Evolutionary conservation across 2,329 filamentous ascomycete species (phyloP).

Genomic region (Periconia macrospinosa): DNA sequence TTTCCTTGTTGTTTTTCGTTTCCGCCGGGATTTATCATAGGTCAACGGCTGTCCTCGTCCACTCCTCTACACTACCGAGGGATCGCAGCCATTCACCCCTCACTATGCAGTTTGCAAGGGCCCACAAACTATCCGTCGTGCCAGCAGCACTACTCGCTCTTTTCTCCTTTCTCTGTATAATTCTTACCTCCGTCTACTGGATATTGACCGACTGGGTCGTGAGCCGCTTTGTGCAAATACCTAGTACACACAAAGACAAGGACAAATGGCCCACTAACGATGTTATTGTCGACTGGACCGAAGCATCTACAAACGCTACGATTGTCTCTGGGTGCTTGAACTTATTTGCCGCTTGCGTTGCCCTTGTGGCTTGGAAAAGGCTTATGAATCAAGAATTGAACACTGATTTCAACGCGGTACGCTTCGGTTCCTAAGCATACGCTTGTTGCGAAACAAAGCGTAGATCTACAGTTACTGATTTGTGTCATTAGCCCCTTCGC

Average conservation of each 20-base stretch:
- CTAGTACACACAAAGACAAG: slow-evolving; percentile 19
- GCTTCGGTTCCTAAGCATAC: slow-evolving; percentile 2
- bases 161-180: slow-evolving; percentile 30
- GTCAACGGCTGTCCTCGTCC: neutral
- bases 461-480: slow-evolving; percentile 10
- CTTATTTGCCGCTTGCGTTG: slow-evolving; percentile 23
- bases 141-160: slow-evolving; percentile 28
- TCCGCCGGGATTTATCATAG: neutral
- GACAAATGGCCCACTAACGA: slow-evolving; percentile 21
- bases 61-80: neutral
- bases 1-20: neutral
- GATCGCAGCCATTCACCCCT: neutral
- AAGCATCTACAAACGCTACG: slow-evolving; percentile 26
- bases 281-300: slow-evolving; percentile 30
- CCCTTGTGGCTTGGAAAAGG: slow-evolving; percentile 26
- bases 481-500: slow-evolving; percentile 19
- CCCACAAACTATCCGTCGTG: slow-evolving; percentile 25
- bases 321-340: slow-evolving; percentile 30
- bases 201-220: slow-evolving; percentile 32
- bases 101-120: slow-evolving; percentile 21
- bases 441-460: too few relatives aligned
- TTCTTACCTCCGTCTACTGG: slow-evolving; percentile 34
- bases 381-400: slow-evolving; percentile 28
- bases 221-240: slow-evolving; percentile 19
- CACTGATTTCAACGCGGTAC: slow-evolving; percentile 22